Evolutionary conservation across 306 rosid genomes (phyloP), one percentile per base, ranked within the genome.

Genomic region (Quercus aquifolioides): DNA sequence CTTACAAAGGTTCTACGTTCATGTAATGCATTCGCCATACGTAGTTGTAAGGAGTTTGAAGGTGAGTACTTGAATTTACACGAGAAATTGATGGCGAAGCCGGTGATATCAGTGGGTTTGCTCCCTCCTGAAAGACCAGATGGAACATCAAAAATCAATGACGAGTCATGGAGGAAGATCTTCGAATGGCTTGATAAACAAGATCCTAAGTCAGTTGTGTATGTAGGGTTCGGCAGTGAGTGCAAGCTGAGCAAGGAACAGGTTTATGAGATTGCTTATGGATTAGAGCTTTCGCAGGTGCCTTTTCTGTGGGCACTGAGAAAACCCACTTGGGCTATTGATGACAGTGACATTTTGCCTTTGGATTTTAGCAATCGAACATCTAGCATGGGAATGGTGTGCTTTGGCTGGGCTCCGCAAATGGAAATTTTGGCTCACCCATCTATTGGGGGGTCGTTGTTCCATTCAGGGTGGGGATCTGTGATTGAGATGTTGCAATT

Each of bases 401-500:
- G 69, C 0, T 10, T 77, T n/a, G 84, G 86, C 1, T 85, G 89
- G 89, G 80, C 56, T 13, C 89, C 88, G 19, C 88, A 89, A 55
- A n/a, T 64, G 56, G 68, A 87, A 20, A 85, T 87, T 49, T 19
- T 87, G 58, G 78, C 73, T 3, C 88, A 89, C 58, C 72, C 79
- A 31, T 82, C 88, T 19, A 62, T 85, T 76, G 91, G 88, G n/a
- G 91, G 91, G 0, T 81, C 74, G 17, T 8, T 89, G 67, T 79
- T 85, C 81, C 92, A 87, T 58, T 73, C 78, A 30, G 86, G 89
- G 0, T 87, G 89, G 88, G 84, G 89, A 6, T 81, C 92, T 57
- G 64, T 64, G 10, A 79, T 86, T 69, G 92, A 89, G 56, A 49
- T 72, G 17, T 26, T 89, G 25, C 80, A 78, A 28, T 89, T 87